A percentile compares a stretch with the other conserved stretches of the same genome.
Conservation (phyloP, 1,139 yeast genomes). For the Magnusiomyces fungicola region DNA sequence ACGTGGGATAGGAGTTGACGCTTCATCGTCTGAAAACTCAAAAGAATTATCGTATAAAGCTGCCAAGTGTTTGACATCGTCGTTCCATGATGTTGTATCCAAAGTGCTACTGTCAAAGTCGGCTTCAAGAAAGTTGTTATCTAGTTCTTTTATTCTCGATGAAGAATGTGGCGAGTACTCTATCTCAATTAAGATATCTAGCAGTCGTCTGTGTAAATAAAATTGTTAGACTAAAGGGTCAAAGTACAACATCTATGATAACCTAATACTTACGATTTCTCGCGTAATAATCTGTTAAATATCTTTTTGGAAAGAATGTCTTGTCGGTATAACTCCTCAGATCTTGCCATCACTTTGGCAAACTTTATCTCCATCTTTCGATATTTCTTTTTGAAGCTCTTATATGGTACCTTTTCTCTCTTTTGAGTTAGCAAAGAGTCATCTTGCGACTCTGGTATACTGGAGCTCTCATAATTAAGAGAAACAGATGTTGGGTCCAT, state of each 20-base stretch:
- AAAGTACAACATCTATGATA: no score
- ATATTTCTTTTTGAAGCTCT: slow-evolving; percentile 22
- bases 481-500: not conserved
- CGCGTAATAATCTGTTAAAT: slow-evolving; percentile 23
- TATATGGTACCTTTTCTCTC: slow-evolving; percentile 12
- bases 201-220: slow-evolving; percentile 14
- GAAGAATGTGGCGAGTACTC: slow-evolving; percentile 18
- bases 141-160: not conserved
- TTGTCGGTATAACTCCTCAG: slow-evolving; percentile 22
- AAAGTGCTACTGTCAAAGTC: not conserved
- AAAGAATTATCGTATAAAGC: slow-evolving; percentile 16
- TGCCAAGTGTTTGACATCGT: slow-evolving; percentile 18
- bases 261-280: slow-evolving; percentile 16
- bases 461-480: no score
- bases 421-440: no score
- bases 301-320: slow-evolving; percentile 18
- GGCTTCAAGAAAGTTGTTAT: not conserved
- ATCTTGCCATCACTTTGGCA: slow-evolving; percentile 20
- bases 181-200: slow-evolving; percentile 21
- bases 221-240: no score
- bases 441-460: no score
- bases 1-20: slow-evolving; percentile 17
- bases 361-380: slow-evolving; percentile 23
- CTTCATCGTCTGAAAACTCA: slow-evolving; percentile 24
- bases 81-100: slow-evolving; percentile 13